Base-by-base conservation (phyloP, 2,329 filamentous ascomycete genomes). In the Fusarium papillatum region DNA sequence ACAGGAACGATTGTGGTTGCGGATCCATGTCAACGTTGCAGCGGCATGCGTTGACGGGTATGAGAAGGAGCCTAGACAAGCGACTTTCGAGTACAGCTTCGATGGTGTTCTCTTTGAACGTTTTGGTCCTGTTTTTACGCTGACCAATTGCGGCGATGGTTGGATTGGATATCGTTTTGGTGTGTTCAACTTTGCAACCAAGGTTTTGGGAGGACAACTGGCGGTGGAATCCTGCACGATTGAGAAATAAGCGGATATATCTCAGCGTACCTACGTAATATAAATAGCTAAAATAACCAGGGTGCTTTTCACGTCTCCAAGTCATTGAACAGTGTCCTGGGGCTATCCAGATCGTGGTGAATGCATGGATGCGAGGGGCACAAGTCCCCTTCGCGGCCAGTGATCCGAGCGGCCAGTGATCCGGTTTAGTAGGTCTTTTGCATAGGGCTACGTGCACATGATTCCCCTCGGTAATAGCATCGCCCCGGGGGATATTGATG, bases 111-210 rank as follows among this genome's bases (percentile, higher is more conserved):
- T 16, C 5, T 67, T 60, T 24, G 22, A 14, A 19, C 59, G n/a
- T 7, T 19, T 64, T 4, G 60, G 66, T 5, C 9, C 60, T 14
- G 29, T 9, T 5, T 57, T 55, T n/a, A 55, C 43, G 2, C 13
- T 69, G 17, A 26, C 7, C 10, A 69, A 26, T 88, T 86, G 86
- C 70, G 81, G 16, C 87, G 84, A 78, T 9, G 65, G 65, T 1
- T 89, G 88, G 66, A 84, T 87, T 76, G 88, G 86, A 0, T 89
- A 88, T 74, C 82, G 87, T 1, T 89, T 82, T 74, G 87, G 83
- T 0, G 84, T 89, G 5, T 88, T 88, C 68, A 89, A 89, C 74
- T 87, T 83, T 80, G 88, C 87, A 0, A 89, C 87, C 1, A 81
- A 82, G 55, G 39, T 59, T 2, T 22, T 80, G 19, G 80, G 80